Evolutionary conservation across 2,329 filamentous ascomycete species (phyloP).

Genomic region (Pestalotiopsis fici): DNA sequence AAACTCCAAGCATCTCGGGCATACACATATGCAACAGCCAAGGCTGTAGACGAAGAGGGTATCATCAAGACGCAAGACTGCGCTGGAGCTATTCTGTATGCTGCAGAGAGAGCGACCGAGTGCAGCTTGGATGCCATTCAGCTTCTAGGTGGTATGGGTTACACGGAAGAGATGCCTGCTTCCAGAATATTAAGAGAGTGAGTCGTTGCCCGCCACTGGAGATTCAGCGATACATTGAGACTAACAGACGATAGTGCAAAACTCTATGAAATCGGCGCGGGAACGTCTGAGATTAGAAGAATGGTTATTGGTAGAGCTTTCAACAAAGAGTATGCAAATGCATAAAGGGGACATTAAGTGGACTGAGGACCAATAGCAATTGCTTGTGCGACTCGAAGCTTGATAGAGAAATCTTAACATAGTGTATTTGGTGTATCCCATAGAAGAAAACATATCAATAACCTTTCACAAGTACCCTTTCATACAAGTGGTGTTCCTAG

Average conservation of each 20-base stretch:
- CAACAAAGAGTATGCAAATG: slow-evolving; percentile 74
- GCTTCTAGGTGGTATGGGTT: slow-evolving; percentile 91
- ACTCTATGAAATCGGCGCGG: slow-evolving; percentile 95
- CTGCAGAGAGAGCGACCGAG: slow-evolving; percentile 87
- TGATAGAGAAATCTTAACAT: neutral
- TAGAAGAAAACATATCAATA: too few species aligned
- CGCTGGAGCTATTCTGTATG: slow-evolving; percentile 90
- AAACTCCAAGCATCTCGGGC: slow-evolving; percentile 82
- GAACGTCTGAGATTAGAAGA: slow-evolving; percentile 88
- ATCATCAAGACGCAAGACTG: slow-evolving; percentile 85
- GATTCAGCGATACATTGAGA: slow-evolving; percentile 12
- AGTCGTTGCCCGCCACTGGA: slow-evolving; percentile 27
- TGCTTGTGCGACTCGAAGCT: neutral
- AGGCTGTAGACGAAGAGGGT: slow-evolving; percentile 74
- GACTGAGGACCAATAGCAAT: neutral
- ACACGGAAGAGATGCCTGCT: slow-evolving; percentile 92
- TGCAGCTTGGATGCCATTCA: slow-evolving; percentile 87
- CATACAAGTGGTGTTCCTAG: too few species aligned
- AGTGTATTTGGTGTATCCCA: neutral
- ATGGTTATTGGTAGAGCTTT: slow-evolving; percentile 95
- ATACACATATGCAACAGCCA: slow-evolving; percentile 85
- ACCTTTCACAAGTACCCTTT: too few species aligned
- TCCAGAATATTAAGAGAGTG: slow-evolving; percentile 77
- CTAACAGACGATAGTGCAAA: slow-evolving; percentile 54
- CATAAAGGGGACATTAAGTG: neutral